These are phyloP conservation scores for Melampsora americana DNA, from an alignment of 1,284 basidiomycete genomes.

Conservation along the genomic window DNA sequence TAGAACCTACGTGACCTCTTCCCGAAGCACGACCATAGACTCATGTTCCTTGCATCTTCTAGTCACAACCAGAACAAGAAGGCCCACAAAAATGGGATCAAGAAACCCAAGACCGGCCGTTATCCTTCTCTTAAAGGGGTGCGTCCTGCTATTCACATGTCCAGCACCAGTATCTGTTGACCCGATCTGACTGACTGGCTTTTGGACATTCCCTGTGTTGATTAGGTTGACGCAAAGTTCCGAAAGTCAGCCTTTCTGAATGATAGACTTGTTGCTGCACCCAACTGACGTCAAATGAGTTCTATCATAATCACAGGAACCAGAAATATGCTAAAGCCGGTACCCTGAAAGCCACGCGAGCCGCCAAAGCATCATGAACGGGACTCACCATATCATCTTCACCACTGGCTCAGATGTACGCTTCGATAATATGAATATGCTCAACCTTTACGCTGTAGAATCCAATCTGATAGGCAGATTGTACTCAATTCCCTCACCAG, in stretches of 20 bases:
- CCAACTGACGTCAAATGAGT: constrained; percentile 1
- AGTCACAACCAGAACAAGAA: constrained; percentile 44
- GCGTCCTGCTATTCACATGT: background rate
- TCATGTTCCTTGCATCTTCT: background rate
- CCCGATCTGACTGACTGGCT: background rate
- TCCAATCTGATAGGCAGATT: background rate
- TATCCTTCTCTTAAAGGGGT: constrained; percentile 44
- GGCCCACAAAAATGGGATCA: constrained; percentile 43
- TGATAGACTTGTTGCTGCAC: background rate
- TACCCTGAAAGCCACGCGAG: constrained; percentile 37
- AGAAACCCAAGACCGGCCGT: constrained; percentile 18
- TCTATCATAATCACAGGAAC: constrained; percentile 17
- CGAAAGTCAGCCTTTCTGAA: constrained; percentile 14
- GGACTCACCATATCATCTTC: background rate
- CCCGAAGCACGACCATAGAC: background rate
- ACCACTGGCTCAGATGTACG: background rate
- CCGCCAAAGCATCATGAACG: constrained; percentile 22
- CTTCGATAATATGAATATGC: constrained; percentile 9
- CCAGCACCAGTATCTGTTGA: background rate
- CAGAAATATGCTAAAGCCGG: constrained; percentile 41
- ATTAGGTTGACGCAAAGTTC: constrained; percentile 40
- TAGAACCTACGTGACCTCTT: background rate
- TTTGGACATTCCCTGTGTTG: background rate
- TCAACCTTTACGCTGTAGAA: background rate
- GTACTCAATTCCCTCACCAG: no score